These are phyloP conservation scores for Auricularia cornea DNA, from an alignment of 768 basidiomycete genomes.

Conservation along the genomic window DNA sequence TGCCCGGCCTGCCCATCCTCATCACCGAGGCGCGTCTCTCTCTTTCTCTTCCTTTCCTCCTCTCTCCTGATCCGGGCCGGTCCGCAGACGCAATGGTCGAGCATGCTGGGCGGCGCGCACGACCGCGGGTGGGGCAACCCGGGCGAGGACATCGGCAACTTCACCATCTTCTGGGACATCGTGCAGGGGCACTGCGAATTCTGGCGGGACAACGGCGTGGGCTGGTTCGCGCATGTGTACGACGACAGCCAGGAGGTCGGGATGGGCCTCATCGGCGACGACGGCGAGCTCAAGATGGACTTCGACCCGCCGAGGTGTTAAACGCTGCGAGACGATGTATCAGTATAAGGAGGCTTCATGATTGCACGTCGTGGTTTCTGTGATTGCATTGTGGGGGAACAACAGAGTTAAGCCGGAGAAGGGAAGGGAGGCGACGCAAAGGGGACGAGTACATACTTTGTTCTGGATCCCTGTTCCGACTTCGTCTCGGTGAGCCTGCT, in stretches of 20 bases:
- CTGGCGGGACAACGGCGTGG: conserved; percentile 1
- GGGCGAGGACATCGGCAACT: conserved; percentile 2
- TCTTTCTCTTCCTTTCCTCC: too few species aligned
- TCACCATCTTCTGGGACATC: conserved; percentile 4
- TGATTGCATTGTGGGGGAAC: too few species aligned
- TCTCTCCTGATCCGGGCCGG: background rate
- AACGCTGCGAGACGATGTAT: too few species aligned
- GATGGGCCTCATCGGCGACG: conserved; percentile 4
- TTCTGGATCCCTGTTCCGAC: too few species aligned
- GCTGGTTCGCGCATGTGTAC: conserved; percentile 7
- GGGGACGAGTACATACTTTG: too few species aligned
- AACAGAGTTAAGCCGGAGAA: too few species aligned
- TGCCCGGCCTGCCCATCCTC: background rate
- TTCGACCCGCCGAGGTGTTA: background rate
- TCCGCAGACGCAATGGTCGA: background rate
- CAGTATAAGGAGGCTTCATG: too few species aligned
- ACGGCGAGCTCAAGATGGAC: conserved; percentile 1
- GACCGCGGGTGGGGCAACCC: conserved; percentile 9
- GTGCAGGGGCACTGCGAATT: conserved; percentile 3
- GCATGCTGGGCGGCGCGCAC: background rate
- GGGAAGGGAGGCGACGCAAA: too few species aligned
- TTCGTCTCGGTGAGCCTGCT: too few species aligned
- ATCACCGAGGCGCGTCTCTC: conserved; percentile 4
- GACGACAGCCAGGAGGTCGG: conserved; percentile 4
- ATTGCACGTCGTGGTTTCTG: too few species aligned